These are phyloP conservation scores for Nakazawaea sp. DNA, from an alignment of 805 yeast species.

Conservation along the genomic window DNA sequence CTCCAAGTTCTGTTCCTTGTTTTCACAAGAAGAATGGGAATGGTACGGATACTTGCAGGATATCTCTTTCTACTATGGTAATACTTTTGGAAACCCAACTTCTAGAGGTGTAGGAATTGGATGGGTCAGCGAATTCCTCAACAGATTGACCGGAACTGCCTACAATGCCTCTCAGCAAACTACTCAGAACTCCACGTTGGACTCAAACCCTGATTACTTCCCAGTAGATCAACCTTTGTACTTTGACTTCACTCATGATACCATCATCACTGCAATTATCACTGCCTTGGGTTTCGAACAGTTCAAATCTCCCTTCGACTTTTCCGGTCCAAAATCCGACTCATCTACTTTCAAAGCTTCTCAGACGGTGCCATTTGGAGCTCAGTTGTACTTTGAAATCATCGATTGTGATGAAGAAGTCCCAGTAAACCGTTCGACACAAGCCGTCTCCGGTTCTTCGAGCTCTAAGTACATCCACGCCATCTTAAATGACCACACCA, in stretches of 20 bases:
- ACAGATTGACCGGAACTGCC: conserved; percentile 5
- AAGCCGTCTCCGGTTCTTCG: conserved; percentile 4
- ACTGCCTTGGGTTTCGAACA: conserved; percentile 10
- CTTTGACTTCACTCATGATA: conserved; percentile 8
- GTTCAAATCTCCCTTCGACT: conserved; percentile 8
- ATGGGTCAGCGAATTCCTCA: conserved; percentile 3
- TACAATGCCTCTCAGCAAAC: neutral
- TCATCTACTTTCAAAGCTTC: conserved; percentile 17
- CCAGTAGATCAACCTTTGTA: conserved; percentile 6
- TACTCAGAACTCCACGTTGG: conserved; percentile 9
- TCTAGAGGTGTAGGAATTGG: conserved; percentile 10
- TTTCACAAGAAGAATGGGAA: conserved; percentile 32
- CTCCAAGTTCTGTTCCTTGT: conserved; percentile 31
- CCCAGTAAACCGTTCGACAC: conserved; percentile 10
- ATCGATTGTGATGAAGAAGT: conserved; percentile 22
- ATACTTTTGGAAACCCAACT: conserved; percentile 6
- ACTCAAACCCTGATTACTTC: conserved; percentile 6
- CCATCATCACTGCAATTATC: conserved; percentile 1
- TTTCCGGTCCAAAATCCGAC: conserved; percentile 12
- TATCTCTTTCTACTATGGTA: neutral
- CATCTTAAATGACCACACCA: conserved; percentile 14
- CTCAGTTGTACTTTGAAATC: conserved; percentile 30
- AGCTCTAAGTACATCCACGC: conserved; percentile 12
- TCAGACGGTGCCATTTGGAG: conserved; percentile 33
- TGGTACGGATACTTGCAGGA: conserved; percentile 10